Evolutionary conservation across 495 filamentous ascomycete genomes (phyloP).

Genomic region (Elasticomyces elasticus): DNA sequence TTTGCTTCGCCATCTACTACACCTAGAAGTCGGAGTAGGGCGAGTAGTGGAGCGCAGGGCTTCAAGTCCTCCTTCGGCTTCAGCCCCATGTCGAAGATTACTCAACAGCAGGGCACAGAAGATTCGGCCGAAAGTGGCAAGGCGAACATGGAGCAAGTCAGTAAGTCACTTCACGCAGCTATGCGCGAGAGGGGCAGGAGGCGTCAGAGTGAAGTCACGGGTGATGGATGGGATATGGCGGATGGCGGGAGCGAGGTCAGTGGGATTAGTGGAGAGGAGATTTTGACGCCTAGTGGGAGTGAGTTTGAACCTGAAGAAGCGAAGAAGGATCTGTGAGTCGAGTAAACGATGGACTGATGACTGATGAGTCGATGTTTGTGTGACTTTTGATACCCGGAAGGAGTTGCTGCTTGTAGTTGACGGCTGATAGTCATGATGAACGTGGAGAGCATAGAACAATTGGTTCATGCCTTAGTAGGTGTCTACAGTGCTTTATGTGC

Average conservation of each 20-base stretch:
- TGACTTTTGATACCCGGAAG: too few species aligned
- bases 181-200: conserved; percentile 77
- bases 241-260: not conserved
- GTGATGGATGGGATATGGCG: conserved; percentile 33
- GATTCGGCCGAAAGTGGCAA: conserved; percentile 32
- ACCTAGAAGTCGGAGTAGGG: conserved; percentile 52
- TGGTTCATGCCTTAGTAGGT: too few species aligned
- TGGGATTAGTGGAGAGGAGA: not conserved
- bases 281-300: not conserved
- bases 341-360: not conserved
- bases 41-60: conserved; percentile 35
- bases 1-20: conserved; percentile 78
- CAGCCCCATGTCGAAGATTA: conserved; percentile 52
- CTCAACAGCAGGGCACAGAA: too few species aligned
- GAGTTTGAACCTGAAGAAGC: not conserved
- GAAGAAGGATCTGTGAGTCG: conserved; percentile 4
- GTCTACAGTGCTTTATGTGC: too few species aligned
- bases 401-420: too few species aligned
- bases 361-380: not conserved
- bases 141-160: conserved; percentile 71
- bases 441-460: too few species aligned
- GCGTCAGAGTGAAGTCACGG: conserved; percentile 59
- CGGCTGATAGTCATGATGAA: too few species aligned
- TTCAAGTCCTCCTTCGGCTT: conserved; percentile 55
- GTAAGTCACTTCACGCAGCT: conserved; percentile 70